Conservation (phyloP, 2,329 filamentous ascomycete genomes). For the Westerdykella aurantiaca region DNA sequence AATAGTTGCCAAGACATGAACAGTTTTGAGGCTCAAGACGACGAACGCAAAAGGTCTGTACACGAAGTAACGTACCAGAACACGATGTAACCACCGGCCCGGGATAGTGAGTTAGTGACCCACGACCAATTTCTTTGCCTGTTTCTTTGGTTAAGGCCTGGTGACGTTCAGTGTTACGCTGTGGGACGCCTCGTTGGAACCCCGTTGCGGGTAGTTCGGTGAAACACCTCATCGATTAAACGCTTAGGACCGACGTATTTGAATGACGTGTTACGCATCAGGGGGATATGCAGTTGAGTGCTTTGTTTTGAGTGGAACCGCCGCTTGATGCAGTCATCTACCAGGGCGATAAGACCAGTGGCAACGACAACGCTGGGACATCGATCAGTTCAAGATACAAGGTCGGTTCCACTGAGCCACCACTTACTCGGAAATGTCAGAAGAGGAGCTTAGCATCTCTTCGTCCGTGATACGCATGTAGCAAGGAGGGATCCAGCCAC, state of each 20-base stretch:
- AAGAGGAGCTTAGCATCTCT: constrained; percentile 60
- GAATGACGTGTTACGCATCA: constrained; percentile 45
- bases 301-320: constrained; percentile 59
- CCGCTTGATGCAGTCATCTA: constrained; percentile 85
- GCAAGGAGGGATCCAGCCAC: constrained; percentile 85
- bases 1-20: constrained; percentile 7
- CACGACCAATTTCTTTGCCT: constrained; percentile 7
- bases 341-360: constrained; percentile 80
- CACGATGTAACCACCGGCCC: constrained; percentile 14
- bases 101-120: constrained; percentile 1
- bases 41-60: constrained; percentile 16
- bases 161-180: constrained; percentile 20
- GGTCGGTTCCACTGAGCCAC: constrained; percentile 1
- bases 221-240: constrained; percentile 60
- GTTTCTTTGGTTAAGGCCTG: constrained; percentile 9
- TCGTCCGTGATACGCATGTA: constrained; percentile 85
- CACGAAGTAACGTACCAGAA: constrained; percentile 22
- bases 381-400: constrained; percentile 12
- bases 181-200: constrained; percentile 22
- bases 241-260: constrained; percentile 57
- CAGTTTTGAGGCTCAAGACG: constrained; percentile 15
- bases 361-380: constrained; percentile 71
- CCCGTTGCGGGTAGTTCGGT: constrained; percentile 37
- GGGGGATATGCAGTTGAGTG: constrained; percentile 49
- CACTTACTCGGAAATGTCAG: constrained; percentile 83